Conservation (phyloP, 139 green algal species). For the Chlorella sp. region DNA sequence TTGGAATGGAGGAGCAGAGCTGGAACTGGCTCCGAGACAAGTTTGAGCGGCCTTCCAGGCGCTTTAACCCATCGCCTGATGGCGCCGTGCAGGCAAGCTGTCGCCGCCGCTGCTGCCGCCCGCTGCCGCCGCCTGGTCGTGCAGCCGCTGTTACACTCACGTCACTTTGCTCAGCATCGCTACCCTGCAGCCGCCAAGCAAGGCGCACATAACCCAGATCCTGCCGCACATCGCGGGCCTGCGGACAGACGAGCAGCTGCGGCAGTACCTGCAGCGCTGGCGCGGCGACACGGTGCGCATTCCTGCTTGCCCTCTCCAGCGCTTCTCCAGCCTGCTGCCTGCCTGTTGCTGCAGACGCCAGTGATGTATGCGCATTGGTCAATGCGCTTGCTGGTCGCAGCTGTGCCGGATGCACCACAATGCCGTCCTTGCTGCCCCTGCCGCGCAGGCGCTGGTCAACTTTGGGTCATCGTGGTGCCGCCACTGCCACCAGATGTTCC, state of each 20-base stretch:
- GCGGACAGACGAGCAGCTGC: conserved; percentile 41
- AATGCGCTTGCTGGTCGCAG: background rate
- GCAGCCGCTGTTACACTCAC: background rate
- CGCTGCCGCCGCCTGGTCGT: background rate
- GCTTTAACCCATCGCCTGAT: conserved; percentile 1
- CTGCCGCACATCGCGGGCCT: conserved; percentile 43
- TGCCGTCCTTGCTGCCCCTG: background rate
- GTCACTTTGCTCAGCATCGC: background rate
- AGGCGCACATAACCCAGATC: conserved; percentile 31
- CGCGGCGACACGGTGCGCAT: conserved; percentile 23
- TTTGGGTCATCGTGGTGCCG: conserved; percentile 58
- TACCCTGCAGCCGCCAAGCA: conserved; percentile 33
- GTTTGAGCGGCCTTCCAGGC: conserved; percentile 6
- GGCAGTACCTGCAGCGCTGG: conserved; percentile 19
- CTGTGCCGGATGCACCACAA: too few species aligned
- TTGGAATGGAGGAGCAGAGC: background rate
- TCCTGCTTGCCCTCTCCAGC: background rate
- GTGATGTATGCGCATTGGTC: background rate
- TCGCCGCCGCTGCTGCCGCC: background rate
- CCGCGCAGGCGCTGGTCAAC: conserved; percentile 48
- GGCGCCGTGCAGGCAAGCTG: conserved; percentile 1
- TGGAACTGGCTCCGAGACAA: conserved; percentile 20
- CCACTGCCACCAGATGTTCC: conserved; percentile 56
- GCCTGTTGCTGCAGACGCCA: background rate
- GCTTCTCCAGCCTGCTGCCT: background rate